phyloP scores from a whole-genome alignment of 768 basidiomycete genomes.

The Coprinopsis cinerea region DNA sequence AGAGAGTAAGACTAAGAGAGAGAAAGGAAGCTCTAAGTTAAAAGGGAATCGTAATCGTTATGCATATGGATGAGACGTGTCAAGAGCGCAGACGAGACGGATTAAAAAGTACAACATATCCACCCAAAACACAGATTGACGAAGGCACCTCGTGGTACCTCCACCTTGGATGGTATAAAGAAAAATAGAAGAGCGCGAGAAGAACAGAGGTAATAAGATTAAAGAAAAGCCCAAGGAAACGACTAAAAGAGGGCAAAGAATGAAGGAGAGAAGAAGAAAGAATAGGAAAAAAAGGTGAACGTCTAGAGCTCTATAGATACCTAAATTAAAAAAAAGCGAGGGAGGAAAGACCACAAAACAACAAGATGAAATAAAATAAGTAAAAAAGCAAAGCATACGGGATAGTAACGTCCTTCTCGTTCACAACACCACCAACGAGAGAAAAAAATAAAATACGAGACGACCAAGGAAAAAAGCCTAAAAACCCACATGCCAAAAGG shows the following conservation, averaged over 20 bases:
- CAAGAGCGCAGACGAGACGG: too few species aligned
- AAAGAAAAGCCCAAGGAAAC: background rate
- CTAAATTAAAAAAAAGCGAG: background rate
- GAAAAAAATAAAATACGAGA: background rate
- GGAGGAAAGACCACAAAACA: too few species aligned
- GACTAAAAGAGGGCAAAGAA: background rate
- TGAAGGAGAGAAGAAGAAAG: background rate
- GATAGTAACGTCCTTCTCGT: too few species aligned
- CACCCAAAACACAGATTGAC: background rate
- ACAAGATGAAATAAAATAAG: too few species aligned
- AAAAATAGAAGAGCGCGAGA: background rate
- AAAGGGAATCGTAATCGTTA: too few species aligned
- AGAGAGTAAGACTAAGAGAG: too few species aligned
- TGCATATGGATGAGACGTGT: too few species aligned
- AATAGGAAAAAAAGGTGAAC: background rate
- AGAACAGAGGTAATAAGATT: background rate
- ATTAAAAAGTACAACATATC: too few species aligned
- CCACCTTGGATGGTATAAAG: background rate
- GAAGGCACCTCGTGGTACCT: too few species aligned
- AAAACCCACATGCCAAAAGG: background rate
- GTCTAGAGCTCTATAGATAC: background rate
- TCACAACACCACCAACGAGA: too few species aligned
- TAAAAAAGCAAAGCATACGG: too few species aligned
- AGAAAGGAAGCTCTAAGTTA: too few species aligned
- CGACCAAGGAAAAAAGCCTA: background rate